These are phyloP conservation scores for Hanseniaspora uvarum DNA, from an alignment of 1,139 yeast genomes.

Conservation along the genomic window DNA sequence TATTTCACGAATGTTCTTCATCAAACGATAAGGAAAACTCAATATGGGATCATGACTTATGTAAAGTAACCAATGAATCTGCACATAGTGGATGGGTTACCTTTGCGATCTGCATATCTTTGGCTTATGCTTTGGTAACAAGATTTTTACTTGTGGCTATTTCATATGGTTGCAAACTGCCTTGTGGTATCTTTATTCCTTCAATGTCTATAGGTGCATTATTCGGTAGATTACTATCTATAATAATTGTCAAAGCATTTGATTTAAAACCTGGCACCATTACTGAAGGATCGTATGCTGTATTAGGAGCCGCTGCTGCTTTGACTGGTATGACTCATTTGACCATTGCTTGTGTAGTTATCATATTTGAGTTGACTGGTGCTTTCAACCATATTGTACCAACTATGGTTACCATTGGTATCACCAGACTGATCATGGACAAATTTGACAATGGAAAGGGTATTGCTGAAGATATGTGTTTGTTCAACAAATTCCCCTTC, in stretches of 20 bases:
- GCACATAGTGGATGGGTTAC: slow-evolving; percentile 23
- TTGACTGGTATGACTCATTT: slow-evolving; percentile 86
- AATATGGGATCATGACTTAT: slow-evolving; percentile 40
- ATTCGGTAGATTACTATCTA: slow-evolving; percentile 75
- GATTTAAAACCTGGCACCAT: slow-evolving; percentile 45
- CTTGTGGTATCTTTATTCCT: slow-evolving; percentile 94
- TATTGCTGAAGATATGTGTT: slow-evolving; percentile 90
- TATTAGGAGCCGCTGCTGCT: slow-evolving; percentile 96
- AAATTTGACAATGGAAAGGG: slow-evolving; percentile 66
- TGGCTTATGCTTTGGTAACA: slow-evolving; percentile 60
- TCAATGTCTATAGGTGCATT: slow-evolving; percentile 96
- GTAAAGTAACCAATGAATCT: slow-evolving; percentile 38
- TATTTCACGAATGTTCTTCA: slow-evolving; percentile 72
- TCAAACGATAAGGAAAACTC: slow-evolving; percentile 27
- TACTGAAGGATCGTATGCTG: slow-evolving; percentile 89
- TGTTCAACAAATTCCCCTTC: slow-evolving; percentile 77
- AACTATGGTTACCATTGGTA: slow-evolving; percentile 89
- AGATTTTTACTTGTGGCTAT: slow-evolving; percentile 64
- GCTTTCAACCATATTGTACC: slow-evolving; percentile 84
- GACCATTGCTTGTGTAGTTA: slow-evolving; percentile 85
- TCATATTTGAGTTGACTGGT: slow-evolving; percentile 93
- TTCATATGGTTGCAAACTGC: slow-evolving; percentile 85
- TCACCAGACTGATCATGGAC: slow-evolving; percentile 71
- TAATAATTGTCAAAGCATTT: slow-evolving; percentile 41
- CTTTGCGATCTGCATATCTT: slow-evolving; percentile 36